Base-by-base conservation (phyloP, 2,329 filamentous ascomycete genomes). In the Botrytis porri region DNA sequence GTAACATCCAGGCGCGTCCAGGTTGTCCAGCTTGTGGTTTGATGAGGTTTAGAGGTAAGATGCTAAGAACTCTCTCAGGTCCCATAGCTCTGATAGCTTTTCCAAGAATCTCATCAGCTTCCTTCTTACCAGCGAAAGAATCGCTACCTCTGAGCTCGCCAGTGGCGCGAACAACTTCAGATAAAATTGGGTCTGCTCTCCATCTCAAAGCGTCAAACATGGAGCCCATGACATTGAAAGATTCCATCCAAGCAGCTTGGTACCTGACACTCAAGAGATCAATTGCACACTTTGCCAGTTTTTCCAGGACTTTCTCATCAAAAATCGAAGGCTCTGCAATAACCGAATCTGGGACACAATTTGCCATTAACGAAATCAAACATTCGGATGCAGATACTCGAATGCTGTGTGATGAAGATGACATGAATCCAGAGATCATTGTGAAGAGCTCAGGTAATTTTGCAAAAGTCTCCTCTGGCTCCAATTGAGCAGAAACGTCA, bases 351-450 rank as follows among this genome's bases (percentile, higher is more conserved):
- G 96, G 96, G 43, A 99, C 87, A 79, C 96, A 97, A 81, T 96
- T 98, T 76, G 90, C 92, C 80, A 97, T 87, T 81, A 99, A 96
- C 0, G 95, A 98, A 72, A 98, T 92, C 74, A 99, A 84, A 81
- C 96, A 98, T 82, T 99, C 95, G 0, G 96, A 97, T 6, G 96
- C 94, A 4, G 96, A 98, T 45, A 97, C 89, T 74, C 96, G 90
- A 78, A 99, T 97, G 81, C 98, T 98, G 82, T 95, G 92, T 1
- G 95, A 95, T 0, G 93, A 89, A 0, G 95, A 97, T 64, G 93
- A 89, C 76, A 99, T 88, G 80, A 97, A 98, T 45, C 88, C 85
- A 12, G 93, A 88, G 3, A 98, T 88, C 85, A 95, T 88, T 72
- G 86, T 86, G 82, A 98, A 98, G 0, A 98, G 85, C 43, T 92